A percentile compares a stretch with the other conserved stretches of the same genome.
Conservation (phyloP, 768 basidiomycete species). For the Epithele typhae region DNA sequence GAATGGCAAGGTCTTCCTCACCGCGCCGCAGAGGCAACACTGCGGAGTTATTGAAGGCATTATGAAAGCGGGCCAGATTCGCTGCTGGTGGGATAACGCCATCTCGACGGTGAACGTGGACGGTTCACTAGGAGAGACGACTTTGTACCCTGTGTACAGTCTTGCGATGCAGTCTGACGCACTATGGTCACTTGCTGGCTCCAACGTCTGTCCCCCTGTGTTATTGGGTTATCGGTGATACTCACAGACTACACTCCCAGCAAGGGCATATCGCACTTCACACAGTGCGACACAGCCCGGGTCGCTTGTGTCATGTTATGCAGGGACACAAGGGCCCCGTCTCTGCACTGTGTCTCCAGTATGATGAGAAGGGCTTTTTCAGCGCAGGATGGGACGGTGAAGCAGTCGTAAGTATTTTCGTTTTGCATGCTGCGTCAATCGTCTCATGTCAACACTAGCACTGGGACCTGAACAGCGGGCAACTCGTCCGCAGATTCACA, state of each 20-base stretch:
- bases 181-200: conserved; percentile 87
- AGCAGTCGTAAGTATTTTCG: conserved; percentile 56
- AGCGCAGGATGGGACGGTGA: conserved; percentile 96
- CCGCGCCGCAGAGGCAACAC: conserved; percentile 83
- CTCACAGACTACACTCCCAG: conserved; percentile 33
- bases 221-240: too few relatives aligned
- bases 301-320: conserved; percentile 68
- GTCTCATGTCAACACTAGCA: conserved; percentile 48
- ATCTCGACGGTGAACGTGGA: conserved; percentile 29
- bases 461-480: conserved; percentile 97
- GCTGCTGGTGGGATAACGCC: conserved; percentile 91
- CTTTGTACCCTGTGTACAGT: conserved; percentile 78
- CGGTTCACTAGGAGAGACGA: conserved; percentile 43
- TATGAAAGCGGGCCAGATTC: conserved; percentile 82
- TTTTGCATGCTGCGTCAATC: conserved; percentile 5
- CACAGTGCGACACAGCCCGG: conserved; percentile 90
- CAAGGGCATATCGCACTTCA: conserved; percentile 90
- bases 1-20: conserved; percentile 83
- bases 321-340: conserved; percentile 77
- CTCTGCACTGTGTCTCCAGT: conserved; percentile 76
- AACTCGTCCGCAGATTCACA: conserved; percentile 68
- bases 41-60: conserved; percentile 89
- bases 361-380: conserved; percentile 81
- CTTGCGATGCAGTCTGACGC: conserved; percentile 91
- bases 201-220: conserved; percentile 48